Evolutionary conservation across 768 basidiomycete species (phyloP), one percentile per base, ranked within the genome.

Genomic region (Phanerochaete carnosa): DNA sequence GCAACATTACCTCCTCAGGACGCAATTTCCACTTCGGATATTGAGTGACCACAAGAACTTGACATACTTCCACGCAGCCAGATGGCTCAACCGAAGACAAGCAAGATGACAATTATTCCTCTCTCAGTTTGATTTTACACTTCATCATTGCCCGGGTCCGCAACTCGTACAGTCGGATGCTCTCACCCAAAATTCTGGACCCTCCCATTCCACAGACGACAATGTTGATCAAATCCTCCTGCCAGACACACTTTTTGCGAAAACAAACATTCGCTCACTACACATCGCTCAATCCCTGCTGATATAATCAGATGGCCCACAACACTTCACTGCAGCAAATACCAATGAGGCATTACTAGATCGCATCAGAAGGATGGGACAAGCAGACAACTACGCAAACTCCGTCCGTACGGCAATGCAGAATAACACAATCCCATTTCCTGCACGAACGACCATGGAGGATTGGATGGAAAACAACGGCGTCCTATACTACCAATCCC

Each of bases 11-110:
- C 61, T 74, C 3, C 60, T 65, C 45, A 67, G 69, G 2, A 37
- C 65, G 8, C 22, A 2, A 15, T 19, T 60, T 1, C 39, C 60
- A 0, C 46, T 74, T 23, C 56, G 62, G 12, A 64, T 75, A 45
- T 57, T 65, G 12, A 65, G 72, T 0, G 73, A 74, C 53, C 71
- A 74, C 65, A 70, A 72, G 58, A 73, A 73, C 54, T 66, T 74
- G 12, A 59, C 65, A 32, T 73, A 69, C 53, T 75, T 71, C 60
- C 37, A 60, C n/a, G 58, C 49, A 0, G 26, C 69, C 0, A 64
- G 66, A 35, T 60, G 62, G 2, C 68, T 76, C 7, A 74, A 64
- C 35, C 67, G 61, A 0, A 50, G 72, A 28, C 77, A 76, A 59
- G 73, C 69, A 0, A 61, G 70, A 32, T 78, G 75, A 75, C 51